A percentile compares a stretch with the other conserved stretches of the same genome.
These are phyloP conservation scores for Paracorniculantispora psalliotae DNA, from an alignment of 2,329 filamentous ascomycete species.

Conservation along the genomic window DNA sequence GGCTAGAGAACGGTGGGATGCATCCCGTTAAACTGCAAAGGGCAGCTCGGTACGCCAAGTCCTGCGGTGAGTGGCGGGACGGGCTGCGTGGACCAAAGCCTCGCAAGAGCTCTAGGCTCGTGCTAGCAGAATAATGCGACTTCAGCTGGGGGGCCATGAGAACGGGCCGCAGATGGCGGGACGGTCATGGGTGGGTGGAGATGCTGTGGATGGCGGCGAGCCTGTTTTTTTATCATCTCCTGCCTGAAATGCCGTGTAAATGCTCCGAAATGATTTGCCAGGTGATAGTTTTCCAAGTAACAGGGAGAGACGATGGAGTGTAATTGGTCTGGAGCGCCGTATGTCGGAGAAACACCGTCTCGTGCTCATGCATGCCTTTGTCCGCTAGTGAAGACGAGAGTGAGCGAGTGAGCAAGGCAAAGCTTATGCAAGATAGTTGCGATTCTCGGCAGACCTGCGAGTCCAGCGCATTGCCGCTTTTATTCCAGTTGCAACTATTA, in stretches of 20 bases:
- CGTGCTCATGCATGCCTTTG: background rate
- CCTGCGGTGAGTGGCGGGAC: background rate
- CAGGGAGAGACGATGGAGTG: too few species aligned
- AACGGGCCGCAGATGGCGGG: constrained; percentile 23
- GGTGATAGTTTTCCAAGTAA: too few species aligned
- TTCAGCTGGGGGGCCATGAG: constrained; percentile 19
- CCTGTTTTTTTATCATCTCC: background rate
- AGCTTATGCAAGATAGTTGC: background rate
- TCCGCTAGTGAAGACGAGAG: background rate
- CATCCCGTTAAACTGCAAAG: background rate
- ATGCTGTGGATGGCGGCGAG: background rate
- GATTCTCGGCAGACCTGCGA: background rate
- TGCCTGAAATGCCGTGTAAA: too few species aligned
- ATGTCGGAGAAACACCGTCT: too few species aligned
- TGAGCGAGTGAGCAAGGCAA: background rate
- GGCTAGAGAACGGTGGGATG: constrained; percentile 6
- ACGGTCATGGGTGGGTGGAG: constrained; percentile 12
- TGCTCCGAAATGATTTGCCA: too few species aligned
- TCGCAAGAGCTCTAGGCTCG: background rate
- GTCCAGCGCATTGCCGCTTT: background rate
- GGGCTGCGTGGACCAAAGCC: background rate
- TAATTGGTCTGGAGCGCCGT: too few species aligned
- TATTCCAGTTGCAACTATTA: background rate
- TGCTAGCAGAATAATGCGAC: background rate
- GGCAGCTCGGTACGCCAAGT: too few species aligned